A percentile compares a stretch with the other conserved stretches of the same genome.
Evolutionary conservation across 1,284 basidiomycete genomes (phyloP).

Genomic region (Neolentinus lepideus): DNA sequence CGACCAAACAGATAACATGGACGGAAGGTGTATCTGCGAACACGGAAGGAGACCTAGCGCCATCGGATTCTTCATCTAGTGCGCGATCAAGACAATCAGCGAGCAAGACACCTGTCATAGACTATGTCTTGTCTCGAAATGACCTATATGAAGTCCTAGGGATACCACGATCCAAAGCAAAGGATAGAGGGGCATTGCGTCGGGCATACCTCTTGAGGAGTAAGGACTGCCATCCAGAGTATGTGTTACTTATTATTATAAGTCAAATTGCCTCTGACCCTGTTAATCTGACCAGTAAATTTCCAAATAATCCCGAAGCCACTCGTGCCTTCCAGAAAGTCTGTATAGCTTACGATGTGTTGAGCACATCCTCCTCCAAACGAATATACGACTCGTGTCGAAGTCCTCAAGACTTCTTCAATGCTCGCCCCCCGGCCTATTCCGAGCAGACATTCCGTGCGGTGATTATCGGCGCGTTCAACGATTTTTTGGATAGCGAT

Average conservation of each 20-base stretch:
- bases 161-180: background rate
- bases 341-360: slow-evolving; percentile 74
- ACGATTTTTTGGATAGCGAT: slow-evolving; percentile 80
- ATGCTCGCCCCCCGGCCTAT: slow-evolving; percentile 38
- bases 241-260: slow-evolving; percentile 19
- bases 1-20: slow-evolving; percentile 43
- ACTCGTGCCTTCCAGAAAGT: slow-evolving; percentile 84
- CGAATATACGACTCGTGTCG: slow-evolving; percentile 63
- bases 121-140: slow-evolving; percentile 45
- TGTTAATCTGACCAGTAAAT: slow-evolving; percentile 43
- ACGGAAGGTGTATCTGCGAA: slow-evolving; percentile 16
- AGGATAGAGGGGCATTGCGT: slow-evolving; percentile 58
- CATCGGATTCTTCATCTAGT: background rate
- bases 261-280: slow-evolving; percentile 3
- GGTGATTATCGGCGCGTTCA: slow-evolving; percentile 68
- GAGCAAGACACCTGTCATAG: slow-evolving; percentile 30
- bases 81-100: slow-evolving; percentile 9
- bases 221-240: slow-evolving; percentile 82
- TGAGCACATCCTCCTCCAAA: slow-evolving; percentile 65
- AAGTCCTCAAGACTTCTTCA: slow-evolving; percentile 43
- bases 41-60: slow-evolving; percentile 15
- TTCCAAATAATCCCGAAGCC: slow-evolving; percentile 67
- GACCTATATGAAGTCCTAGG: slow-evolving; percentile 32
- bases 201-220: slow-evolving; percentile 74
- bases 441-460: slow-evolving; percentile 74